Base-by-base conservation (phyloP, 495 filamentous ascomycete species). In the Xylaria flabelliformis region DNA sequence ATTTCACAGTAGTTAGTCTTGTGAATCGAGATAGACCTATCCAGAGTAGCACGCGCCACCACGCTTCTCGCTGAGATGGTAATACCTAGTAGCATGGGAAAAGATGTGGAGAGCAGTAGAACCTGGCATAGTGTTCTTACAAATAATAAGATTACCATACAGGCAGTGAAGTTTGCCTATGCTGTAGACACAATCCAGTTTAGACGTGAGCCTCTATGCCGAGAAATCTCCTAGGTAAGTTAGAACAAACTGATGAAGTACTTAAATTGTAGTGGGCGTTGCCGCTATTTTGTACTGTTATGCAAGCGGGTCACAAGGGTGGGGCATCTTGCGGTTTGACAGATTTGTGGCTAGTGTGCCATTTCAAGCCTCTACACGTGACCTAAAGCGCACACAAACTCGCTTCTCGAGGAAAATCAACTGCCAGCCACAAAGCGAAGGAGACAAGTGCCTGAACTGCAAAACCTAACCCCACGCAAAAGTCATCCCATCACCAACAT, bases 401-500 rank as follows among this genome's bases (percentile, higher is more conserved):
- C 69, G 48, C 58, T 64, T 64, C 69, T 32, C 0, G 9, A 64
- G 34, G 46, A 64, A 71, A 71, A 71, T 64, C 59, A 44, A 39
- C 69, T 34, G 48, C 69, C 69, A 71, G 69, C 62, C 69, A 71
- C 69, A 64, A 71, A 71, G 50, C 48, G 46, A 71, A 48, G 48
- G 50, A 36, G 69, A 58, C 13, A 63, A 70, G 56, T 58, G 24
- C 26, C 29, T 8, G 59, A 59, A 59, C 19, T 24, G 61, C 8
- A 64, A 65, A 65, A 55, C 59, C 48, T 64, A 48, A 71, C 69
- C 69, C 69, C 69, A 71, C 69, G 69, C 69, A 12, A 71, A 74
- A 70, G 67, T 71, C 69, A 51, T 71, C 62, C 69, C 58, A 71
- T 72, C 73, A 71, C 64, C 68, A 71, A 44, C 73, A 69, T 51